phyloP scores from a whole-genome alignment of 2,329 filamentous ascomycete genomes.

The Alternaria hordeiaustralica region DNA sequence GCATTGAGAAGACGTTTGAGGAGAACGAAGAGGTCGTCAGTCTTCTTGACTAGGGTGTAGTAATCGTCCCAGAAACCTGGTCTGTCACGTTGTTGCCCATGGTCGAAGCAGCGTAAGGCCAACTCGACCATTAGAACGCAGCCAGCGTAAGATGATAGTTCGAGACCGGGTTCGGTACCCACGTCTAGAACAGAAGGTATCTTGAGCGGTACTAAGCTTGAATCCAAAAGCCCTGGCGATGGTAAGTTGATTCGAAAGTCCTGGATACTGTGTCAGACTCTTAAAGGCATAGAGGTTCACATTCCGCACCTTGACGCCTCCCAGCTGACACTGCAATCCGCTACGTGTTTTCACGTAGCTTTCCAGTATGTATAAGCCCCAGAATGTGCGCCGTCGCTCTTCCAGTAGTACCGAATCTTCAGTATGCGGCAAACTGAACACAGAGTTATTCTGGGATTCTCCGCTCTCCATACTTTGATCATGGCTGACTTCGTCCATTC shows the following conservation, averaged over 20 bases:
- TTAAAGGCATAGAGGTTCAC: not conserved
- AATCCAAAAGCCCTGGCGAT: not conserved
- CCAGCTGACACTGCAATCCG: not conserved
- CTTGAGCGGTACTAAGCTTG: not conserved
- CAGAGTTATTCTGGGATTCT: not conserved
- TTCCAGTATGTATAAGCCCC: conserved; percentile 2
- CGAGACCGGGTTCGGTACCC: not conserved
- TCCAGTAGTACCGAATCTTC: not conserved
- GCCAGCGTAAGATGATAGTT: not conserved
- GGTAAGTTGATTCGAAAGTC: not conserved
- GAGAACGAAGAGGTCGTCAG: not conserved
- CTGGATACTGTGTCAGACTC: not conserved
- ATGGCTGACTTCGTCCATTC: not conserved
- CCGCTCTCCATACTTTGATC: not conserved
- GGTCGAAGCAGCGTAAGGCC: conserved; percentile 1
- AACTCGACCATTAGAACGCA: not conserved
- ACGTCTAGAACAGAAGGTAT: not conserved
- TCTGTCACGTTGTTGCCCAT: not conserved
- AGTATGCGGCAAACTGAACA: not conserved
- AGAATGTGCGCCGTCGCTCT: conserved; percentile 6
- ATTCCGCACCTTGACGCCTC: not conserved
- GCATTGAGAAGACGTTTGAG: not conserved
- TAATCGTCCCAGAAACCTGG: not conserved
- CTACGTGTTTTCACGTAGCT: conserved; percentile 3
- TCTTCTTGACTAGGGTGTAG: not conserved